Percentiles rank a stretch among this genome's conserved stretches.
Evolutionary conservation across 139 green algal genomes (phyloP).

Genomic region (Chlamydomonas sp.): DNA sequence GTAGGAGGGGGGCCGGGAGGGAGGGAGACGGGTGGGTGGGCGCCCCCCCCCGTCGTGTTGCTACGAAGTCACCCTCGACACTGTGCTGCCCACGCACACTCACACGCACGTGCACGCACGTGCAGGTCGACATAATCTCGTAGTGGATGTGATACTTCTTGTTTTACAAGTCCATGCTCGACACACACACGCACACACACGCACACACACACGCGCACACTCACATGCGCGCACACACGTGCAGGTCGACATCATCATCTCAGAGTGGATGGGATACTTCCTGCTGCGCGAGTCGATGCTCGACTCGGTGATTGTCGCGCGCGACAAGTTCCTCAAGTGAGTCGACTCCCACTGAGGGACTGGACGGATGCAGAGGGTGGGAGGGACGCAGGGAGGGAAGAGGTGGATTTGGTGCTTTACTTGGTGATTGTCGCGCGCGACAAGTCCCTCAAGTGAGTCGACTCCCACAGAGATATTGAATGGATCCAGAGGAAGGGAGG

Average conservation of each 20-base stretch:
- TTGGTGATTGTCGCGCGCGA: slow-evolving; percentile 80
- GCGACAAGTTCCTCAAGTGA: slow-evolving; percentile 91
- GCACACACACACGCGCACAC: neutral
- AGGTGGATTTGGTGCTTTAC: slow-evolving; percentile 97
- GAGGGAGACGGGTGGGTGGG: too few species aligned
- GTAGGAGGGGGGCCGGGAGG: too few species aligned
- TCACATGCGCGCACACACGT: neutral
- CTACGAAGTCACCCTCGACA: neutral
- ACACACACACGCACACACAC: neutral
- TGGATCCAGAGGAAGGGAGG: too few species aligned
- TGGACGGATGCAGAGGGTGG: too few species aligned
- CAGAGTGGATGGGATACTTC: slow-evolving; percentile 91
- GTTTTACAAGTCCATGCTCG: too few species aligned
- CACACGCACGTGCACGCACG: neutral
- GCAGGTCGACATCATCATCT: slow-evolving; percentile 79
- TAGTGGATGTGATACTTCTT: slow-evolving; percentile 96
- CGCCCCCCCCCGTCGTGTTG: too few species aligned
- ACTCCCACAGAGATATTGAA: slow-evolving; percentile 1
- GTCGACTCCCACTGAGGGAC: too few species aligned
- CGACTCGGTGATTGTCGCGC: slow-evolving; percentile 80
- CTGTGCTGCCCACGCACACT: neutral
- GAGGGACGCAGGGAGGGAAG: too few species aligned
- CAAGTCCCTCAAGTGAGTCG: slow-evolving; percentile 90
- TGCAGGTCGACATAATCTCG: slow-evolving; percentile 73
- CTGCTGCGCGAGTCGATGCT: slow-evolving; percentile 85